Evolutionary conservation across 805 yeast species (phyloP), one percentile per base, ranked within the genome.

Genomic region (Helenozyma baotianmanensis): DNA sequence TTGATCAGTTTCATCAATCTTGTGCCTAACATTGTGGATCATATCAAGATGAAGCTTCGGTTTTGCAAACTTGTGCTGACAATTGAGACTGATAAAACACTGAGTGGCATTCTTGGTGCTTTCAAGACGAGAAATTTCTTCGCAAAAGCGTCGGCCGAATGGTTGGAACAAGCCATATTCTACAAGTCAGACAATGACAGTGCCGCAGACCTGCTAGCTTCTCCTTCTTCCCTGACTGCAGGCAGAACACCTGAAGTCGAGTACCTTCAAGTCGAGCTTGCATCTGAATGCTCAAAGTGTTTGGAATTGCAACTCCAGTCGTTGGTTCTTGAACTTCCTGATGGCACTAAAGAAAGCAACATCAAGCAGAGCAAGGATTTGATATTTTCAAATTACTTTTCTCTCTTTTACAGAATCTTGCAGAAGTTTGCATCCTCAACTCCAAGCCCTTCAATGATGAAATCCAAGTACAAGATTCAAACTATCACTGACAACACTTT

Each of bases 351-450:
- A 32, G 79, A 72, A 33, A 64, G 61, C 13, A 84, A 78, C 43
- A 47, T 75, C 21, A 62, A 62, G 25, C 72, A 74, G 40, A 71
- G 77, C 21, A 75, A 72, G 45, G 75, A 75, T 19, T 73, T 81
- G 28, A 68, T 77, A 9, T 83, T 84, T 54, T 78, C 82, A 4
- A 79, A 79, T 40, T 82, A 80, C 47, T 83, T 82, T 55, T 78
- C 79, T 12, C 47, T 69, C 50, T 81, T 58, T 50, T 83, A 73
- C 50, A 65, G 74, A 48, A 64, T 74, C 16, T 57, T 74, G 34
- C 78, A 76, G 36, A 65, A 68, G 39, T 56, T 64, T 37, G 62
- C 74, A 21, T 38, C 51, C 18, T 43, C 31, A n/a, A 42, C 40
- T 12, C 38, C 43, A 1, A 30, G 42, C 7, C 39, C 32, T 40